phyloP scores from a whole-genome alignment of 208 protist species.

The Leishmania aethiopica region DNA sequence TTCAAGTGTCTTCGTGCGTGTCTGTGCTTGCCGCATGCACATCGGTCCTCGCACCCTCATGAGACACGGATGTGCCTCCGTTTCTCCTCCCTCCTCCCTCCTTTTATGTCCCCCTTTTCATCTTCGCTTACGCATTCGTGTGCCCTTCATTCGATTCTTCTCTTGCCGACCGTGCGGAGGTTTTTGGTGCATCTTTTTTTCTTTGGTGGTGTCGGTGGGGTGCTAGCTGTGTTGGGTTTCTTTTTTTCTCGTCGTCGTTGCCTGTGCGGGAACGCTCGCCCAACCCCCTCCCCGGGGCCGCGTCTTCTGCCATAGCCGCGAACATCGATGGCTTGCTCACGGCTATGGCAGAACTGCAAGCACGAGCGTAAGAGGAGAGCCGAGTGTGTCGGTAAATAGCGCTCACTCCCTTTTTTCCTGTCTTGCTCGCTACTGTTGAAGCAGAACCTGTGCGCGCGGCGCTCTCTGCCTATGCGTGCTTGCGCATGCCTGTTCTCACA shows the following conservation, averaged over 20 bases:
- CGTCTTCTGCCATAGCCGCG: not conserved
- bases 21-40: no score
- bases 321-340: not conserved
- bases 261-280: not conserved
- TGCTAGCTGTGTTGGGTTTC: not conserved
- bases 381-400: not conserved
- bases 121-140: no score
- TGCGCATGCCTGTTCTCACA: not conserved
- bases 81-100: no score
- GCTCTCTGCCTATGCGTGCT: not conserved
- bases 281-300: not conserved
- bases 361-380: not conserved
- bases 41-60: no score
- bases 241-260: not conserved
- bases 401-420: not conserved
- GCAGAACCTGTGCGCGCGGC: not conserved
- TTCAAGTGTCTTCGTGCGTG: no score
- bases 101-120: no score
- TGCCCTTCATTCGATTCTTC: no score
- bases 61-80: no score
- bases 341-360: not conserved
- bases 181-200: not conserved
- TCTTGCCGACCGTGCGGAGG: no score
- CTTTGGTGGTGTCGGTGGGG: not conserved
- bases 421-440: not conserved